Evolutionary conservation across 805 yeast species (phyloP), one percentile per base, ranked within the genome.

Genomic region (Metschnikowia aberdeeniae): DNA sequence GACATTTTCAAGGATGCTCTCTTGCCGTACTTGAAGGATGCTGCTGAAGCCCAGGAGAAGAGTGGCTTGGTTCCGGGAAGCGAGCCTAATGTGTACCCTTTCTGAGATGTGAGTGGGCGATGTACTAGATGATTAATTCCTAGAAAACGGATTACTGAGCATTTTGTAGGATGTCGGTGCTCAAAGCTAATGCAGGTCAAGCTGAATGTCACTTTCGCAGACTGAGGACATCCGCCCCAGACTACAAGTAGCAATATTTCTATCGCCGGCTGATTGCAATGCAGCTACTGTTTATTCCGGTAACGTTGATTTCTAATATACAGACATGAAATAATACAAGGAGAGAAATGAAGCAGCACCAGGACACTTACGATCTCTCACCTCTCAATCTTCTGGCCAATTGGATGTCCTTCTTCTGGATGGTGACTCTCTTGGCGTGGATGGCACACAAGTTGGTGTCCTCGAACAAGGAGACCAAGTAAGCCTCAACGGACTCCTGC

Each of bases 21-120:
- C 26, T 54, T 80, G 41, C 84, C 85, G n/a, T 80, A 77, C 51
- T 62, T 81, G 51, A 72, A 72, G 50, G 56, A 66, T 40, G 66
- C 63, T 51, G 80, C 81, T 0, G 56, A 66, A 35, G 75, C 73
- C 49, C 82, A 78, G 56, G 80, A 76, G 54, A 53, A 51, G 4
- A 43, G 47, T 35, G 82, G 82, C 7, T 63, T 56, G 45, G 59
- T 65, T 4, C 54, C 57, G 4, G 73, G 68, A n/a, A 59, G 51
- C 4, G 81, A 72, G 48, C 69, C 74, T 3, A 58, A 49, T 14
- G 60, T 54, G 13, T 77, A 69, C 50, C 82, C 82, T 5, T 73
- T 61, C 41, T 76, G 59, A 28, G 13, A 4, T 11, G 13, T 5
- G 32, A 11, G 6, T 29, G 32, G 32, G 32, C 7, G 32, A 11